Evolutionary conservation across 352 stramenopile genomes (phyloP).

Genomic region (Globisporangium spiculum): DNA sequence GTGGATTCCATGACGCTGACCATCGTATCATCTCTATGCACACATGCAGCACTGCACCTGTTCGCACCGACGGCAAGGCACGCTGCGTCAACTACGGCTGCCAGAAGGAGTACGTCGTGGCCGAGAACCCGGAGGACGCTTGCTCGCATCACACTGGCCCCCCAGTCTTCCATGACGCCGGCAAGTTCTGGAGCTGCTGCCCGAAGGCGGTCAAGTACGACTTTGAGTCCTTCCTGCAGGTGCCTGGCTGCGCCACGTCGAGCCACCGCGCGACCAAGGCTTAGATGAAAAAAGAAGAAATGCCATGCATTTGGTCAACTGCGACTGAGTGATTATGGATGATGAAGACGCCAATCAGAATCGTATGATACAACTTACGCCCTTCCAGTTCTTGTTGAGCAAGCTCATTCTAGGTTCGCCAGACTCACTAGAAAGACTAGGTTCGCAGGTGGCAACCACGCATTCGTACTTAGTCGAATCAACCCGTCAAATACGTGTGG

Average conservation of each 20-base stretch:
- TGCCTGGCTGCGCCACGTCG: conserved; percentile 82
- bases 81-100: conserved; percentile 91
- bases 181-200: conserved; percentile 94
- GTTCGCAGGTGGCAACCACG: no score
- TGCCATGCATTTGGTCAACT: neutral
- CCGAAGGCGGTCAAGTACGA: conserved; percentile 93
- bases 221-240: conserved; percentile 92
- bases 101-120: conserved; percentile 90
- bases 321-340: neutral
- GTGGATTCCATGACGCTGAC: neutral
- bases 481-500: no score
- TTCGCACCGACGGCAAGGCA: conserved; percentile 85
- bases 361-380: neutral
- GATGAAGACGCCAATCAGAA: neutral
- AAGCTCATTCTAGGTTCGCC: no score
- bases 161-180: conserved; percentile 92
- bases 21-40: neutral
- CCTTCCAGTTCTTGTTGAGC: no score
- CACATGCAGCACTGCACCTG: conserved; percentile 30
- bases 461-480: no score
- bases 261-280: conserved; percentile 76
- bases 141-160: conserved; percentile 87
- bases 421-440: no score
- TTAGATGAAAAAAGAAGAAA: neutral
- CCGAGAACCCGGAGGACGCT: conserved; percentile 69